A percentile compares a stretch with the other conserved stretches of the same genome.
These are phyloP conservation scores for Volvariella volvacea DNA, from an alignment of 1,284 basidiomycete species.

Conservation along the genomic window DNA sequence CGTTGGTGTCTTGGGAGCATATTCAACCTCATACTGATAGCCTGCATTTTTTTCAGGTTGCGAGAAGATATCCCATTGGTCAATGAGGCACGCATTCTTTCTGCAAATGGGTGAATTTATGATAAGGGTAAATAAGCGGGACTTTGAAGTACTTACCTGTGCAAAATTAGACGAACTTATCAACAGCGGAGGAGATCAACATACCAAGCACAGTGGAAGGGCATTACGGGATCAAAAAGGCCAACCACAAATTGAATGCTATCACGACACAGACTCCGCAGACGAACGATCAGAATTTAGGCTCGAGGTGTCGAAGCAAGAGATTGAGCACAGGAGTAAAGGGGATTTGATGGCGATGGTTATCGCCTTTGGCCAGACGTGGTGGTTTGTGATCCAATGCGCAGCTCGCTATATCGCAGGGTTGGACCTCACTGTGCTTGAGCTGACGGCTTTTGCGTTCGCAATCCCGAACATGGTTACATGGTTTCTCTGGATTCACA, in stretches of 20 bases:
- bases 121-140: neutral
- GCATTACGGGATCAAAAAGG: no score
- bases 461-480: neutral
- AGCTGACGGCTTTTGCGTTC: neutral
- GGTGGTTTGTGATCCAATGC: neutral
- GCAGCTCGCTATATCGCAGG: neutral
- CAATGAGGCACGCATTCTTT: neutral
- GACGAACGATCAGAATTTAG: no score
- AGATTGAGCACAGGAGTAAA: neutral
- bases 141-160: neutral
- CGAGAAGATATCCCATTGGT: neutral
- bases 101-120: neutral
- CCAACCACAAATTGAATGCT: no score
- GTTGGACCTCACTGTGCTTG: neutral
- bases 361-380: neutral
- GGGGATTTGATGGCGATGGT: neutral
- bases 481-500: neutral
- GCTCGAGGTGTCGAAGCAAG: neutral
- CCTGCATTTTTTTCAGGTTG: neutral
- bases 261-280: no score
- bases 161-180: neutral
- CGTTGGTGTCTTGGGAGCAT: neutral
- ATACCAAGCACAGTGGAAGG: no score
- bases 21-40: neutral
- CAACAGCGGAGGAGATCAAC: no score